These are phyloP conservation scores for Haberlea rhodopensis DNA, from an alignment of 257 asterid species.

Conservation along the genomic window DNA sequence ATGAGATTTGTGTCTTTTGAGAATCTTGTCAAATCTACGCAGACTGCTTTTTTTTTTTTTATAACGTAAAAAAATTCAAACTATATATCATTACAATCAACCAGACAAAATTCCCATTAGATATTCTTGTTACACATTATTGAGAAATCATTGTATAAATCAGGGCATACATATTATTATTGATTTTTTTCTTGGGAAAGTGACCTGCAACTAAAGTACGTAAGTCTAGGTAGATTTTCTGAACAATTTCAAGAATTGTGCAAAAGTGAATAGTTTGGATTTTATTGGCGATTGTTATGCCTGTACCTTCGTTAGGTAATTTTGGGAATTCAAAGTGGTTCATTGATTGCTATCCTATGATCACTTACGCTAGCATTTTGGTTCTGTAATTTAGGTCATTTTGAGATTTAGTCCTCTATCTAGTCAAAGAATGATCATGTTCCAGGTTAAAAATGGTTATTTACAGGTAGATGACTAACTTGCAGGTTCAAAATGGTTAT, in stretches of 20 bases:
- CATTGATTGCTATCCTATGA: too few relatives aligned
- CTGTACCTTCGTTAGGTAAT: conserved; percentile 29
- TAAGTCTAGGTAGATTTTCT: conserved; percentile 47
- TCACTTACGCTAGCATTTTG: too few relatives aligned
- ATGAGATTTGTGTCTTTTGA: conserved; percentile 39
- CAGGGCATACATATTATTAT: not conserved
- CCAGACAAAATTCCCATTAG: not conserved
- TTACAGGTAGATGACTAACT: too few relatives aligned
- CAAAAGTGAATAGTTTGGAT: conserved; percentile 42
- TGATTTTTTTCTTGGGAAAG: conserved; percentile 32
- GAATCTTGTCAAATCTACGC: conserved; percentile 29
- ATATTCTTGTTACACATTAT: conserved; percentile 29
- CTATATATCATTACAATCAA: not conserved
- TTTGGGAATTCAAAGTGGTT: conserved; percentile 24
- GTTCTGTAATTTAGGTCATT: too few relatives aligned
- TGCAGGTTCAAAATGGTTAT: too few relatives aligned
- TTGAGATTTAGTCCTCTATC: conserved; percentile 29
- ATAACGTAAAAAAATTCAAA: conserved; percentile 10
- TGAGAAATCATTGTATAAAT: conserved; percentile 34
- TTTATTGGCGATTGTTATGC: conserved; percentile 26
- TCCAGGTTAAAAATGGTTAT: too few relatives aligned
- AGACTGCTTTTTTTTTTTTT: not conserved
- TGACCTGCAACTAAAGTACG: conserved; percentile 26
- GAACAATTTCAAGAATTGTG: conserved; percentile 24
- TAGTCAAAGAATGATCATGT: too few relatives aligned